Evolutionary conservation across 495 filamentous ascomycete species (phyloP).

Genomic region (Astrothelium macrocarpum): DNA sequence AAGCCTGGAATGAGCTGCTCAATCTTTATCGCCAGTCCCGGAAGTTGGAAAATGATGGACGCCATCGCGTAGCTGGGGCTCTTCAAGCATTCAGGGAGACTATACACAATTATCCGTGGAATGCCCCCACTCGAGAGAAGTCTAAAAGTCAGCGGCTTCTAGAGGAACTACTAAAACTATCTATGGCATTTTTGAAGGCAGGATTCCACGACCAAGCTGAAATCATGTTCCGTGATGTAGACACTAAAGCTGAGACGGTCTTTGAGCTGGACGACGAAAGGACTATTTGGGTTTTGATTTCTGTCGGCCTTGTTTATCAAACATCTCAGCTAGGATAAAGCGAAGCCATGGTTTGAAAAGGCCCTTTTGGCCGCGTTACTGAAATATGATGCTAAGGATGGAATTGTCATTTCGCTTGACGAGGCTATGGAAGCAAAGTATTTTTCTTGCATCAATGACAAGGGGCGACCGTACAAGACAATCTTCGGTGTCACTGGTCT

Average conservation of each 20-base stretch:
- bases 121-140: not conserved
- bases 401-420: slow-evolving; percentile 2
- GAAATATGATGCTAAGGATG: slow-evolving; percentile 3
- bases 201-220: not conserved
- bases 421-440: not conserved
- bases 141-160: not conserved
- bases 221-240: not conserved
- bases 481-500: slow-evolving; percentile 7
- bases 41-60: not conserved
- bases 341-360: not conserved
- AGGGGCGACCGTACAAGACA: slow-evolving; percentile 1
- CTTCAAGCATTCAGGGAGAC: not conserved
- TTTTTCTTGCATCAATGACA: slow-evolving; percentile 5
- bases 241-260: not conserved
- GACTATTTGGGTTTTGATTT: slow-evolving; percentile 7
- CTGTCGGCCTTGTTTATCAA: slow-evolving; percentile 5
- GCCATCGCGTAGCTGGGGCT: not conserved
- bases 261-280: slow-evolving; percentile 6
- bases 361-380: not conserved
- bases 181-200: not conserved
- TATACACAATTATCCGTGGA: not conserved
- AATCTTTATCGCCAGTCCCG: not conserved
- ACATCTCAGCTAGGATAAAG: not conserved
- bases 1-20: not conserved
- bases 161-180: not conserved